phyloP scores from a whole-genome alignment of 208 protist species.

The Trypanosoma rangeli region DNA sequence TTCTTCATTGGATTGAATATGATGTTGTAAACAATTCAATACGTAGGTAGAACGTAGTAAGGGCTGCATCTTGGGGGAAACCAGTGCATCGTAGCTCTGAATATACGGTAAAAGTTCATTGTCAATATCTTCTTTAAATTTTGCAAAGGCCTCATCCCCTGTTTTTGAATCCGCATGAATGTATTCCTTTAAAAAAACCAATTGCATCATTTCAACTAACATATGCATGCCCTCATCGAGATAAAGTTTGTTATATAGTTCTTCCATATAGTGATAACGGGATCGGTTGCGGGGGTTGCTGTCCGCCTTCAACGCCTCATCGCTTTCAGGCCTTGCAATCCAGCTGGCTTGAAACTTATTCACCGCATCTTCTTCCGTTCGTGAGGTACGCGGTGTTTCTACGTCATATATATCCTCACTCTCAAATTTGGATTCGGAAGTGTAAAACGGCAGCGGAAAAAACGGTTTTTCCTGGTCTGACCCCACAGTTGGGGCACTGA shows the following conservation, averaged over 20 bases:
- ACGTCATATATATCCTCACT: constrained; percentile 2
- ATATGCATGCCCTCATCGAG: constrained; percentile 47
- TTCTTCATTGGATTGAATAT: constrained; percentile 41
- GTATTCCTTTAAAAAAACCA: constrained; percentile 70
- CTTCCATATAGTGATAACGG: constrained; percentile 33
- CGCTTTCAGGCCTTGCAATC: background rate
- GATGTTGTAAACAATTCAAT: constrained; percentile 40
- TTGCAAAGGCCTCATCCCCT: constrained; percentile 28
- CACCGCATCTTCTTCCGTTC: background rate
- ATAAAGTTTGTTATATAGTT: constrained; percentile 54
- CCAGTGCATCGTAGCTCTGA: constrained; percentile 38
- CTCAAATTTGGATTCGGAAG: background rate
- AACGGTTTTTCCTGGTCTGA: background rate
- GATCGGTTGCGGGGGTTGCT: background rate
- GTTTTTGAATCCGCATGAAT: constrained; percentile 5
- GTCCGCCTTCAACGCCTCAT: background rate
- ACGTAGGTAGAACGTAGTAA: constrained; percentile 67
- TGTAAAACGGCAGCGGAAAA: background rate
- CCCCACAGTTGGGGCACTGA: background rate
- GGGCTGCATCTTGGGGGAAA: constrained; percentile 23
- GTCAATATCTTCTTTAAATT: constrained; percentile 39
- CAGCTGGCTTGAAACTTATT: too few relatives aligned
- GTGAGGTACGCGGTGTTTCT: background rate
- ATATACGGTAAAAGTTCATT: constrained; percentile 31
- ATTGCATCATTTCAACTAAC: constrained; percentile 40